Evolutionary conservation across 2,329 filamentous ascomycete species (phyloP), one percentile per base, ranked within the genome.

Genomic region (Gremmenia infestans): DNA sequence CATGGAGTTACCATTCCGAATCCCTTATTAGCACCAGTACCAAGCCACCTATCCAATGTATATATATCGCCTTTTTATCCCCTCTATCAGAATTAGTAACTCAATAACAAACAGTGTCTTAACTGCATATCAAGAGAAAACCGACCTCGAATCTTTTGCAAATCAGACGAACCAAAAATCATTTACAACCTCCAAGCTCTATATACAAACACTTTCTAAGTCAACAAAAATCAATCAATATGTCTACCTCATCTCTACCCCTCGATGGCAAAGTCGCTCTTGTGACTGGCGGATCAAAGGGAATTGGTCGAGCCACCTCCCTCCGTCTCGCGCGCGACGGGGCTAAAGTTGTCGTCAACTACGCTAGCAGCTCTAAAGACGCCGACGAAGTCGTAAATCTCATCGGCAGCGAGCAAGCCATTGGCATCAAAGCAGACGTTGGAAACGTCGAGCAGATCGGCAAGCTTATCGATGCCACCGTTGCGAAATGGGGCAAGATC

Each of bases 241-340:
- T 62, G 62, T 55, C 55, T 17, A 39, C 60, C 11, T 53, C 54
- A 14, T 32, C 61, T 6, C 55, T 58, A 39, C 35, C 61, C 32
- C 65, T 67, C 45, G 22, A 57, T 2, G 64, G 65, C 9, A 68
- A 67, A 60, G 60, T 68, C n/a, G 66, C 63, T 37, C 50, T 68
- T 14, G 48, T 76, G 43, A 64, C 69, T 15, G 72, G 71, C 42
- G 76, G 75, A 54, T 79, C 78, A 54, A 82, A 81, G 63, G 83
- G 82, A 57, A 85, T 86, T 59, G 83, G 83, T 28, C 74, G 76
- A 53, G 80, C 81, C 55, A 81, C 81, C 53, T 81, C 81, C 59
- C 76, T 81, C 54, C 76, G 79, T 57, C 78, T 85, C 42, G 80
- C 79, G 64, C 72, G 74, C 57, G 76, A 78, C 52, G 82, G 82